Percentiles rank a stretch among this genome's conserved stretches.
Conservation (phyloP, 306 rosid species). For the Trichosanthes truncata region DNA sequence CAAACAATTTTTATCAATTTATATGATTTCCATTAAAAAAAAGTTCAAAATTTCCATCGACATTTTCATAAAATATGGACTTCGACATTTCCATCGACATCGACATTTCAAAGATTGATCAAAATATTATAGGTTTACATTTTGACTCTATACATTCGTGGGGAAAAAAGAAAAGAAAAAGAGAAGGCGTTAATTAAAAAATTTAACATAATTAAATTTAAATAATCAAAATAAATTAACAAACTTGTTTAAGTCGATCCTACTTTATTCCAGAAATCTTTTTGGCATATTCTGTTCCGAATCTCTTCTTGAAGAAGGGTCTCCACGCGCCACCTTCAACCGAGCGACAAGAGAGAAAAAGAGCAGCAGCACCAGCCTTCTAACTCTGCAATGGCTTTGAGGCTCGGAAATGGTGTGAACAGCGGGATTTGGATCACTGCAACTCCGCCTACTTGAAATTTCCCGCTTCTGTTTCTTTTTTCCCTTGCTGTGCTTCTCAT, state of each 20-base stretch:
- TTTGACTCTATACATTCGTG: too few relatives aligned
- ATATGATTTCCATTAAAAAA: too few relatives aligned
- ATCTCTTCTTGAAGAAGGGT: not conserved
- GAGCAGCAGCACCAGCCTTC: not conserved
- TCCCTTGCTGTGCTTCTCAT: constrained; percentile 9
- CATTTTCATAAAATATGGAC: too few relatives aligned
- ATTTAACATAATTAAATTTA: too few relatives aligned
- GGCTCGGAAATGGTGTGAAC: constrained; percentile 22
- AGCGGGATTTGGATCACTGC: constrained; percentile 28
- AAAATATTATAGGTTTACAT: too few relatives aligned
- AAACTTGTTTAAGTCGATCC: not conserved
- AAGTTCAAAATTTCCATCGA: too few relatives aligned
- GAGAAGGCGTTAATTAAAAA: too few relatives aligned
- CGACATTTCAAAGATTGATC: too few relatives aligned
- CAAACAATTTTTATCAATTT: too few relatives aligned
- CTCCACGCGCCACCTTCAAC: constrained; percentile 9
- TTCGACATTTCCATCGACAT: too few relatives aligned
- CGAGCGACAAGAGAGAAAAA: not conserved
- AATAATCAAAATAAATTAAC: not conserved
- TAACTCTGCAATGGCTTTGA: constrained; percentile 35
- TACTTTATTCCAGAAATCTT: constrained; percentile 1
- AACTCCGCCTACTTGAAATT: constrained; percentile 40
- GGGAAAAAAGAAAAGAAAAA: too few relatives aligned
- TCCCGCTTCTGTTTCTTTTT: not conserved
- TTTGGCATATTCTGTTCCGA: constrained; percentile 8